Conservation (phyloP, 2,329 filamentous ascomycete genomes). For the Clonostachys byssicola region DNA sequence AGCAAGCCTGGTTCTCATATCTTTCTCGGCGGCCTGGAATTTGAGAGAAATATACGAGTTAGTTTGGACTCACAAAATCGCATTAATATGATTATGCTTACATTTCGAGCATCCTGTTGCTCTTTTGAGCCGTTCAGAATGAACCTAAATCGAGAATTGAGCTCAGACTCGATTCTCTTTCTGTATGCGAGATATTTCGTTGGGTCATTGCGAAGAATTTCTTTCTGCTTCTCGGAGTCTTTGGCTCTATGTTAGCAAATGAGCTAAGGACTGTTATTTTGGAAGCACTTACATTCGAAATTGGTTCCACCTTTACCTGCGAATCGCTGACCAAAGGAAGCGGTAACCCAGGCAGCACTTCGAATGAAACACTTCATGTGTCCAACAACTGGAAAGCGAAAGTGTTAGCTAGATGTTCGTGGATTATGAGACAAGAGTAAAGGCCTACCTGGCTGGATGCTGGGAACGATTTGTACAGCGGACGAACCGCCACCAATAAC, state of each 20-base stretch:
- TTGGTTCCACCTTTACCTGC: constrained; percentile 29
- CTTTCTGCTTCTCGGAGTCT: constrained; percentile 35
- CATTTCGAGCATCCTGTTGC: not conserved
- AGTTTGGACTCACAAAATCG: too few relatives aligned
- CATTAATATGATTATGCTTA: constrained; percentile 36
- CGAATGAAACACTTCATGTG: constrained; percentile 33
- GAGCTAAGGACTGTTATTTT: not conserved
- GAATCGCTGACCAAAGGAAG: constrained; percentile 20
- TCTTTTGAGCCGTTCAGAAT: not conserved
- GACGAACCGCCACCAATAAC: constrained; percentile 53
- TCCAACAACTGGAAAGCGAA: constrained; percentile 12
- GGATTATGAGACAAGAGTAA: not conserved
- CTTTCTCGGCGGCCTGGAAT: constrained; percentile 16
- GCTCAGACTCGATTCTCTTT: not conserved
- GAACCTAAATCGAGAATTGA: not conserved
- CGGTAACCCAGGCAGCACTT: constrained; percentile 34
- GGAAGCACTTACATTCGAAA: constrained; percentile 1
- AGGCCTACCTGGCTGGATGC: constrained; percentile 3
- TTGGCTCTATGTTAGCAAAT: not conserved
- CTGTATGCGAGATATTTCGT: not conserved
- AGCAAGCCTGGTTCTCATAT: not conserved
- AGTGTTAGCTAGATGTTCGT: constrained; percentile 10
- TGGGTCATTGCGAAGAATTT: constrained; percentile 44
- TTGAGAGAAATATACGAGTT: constrained; percentile 33
- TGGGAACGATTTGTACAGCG: constrained; percentile 47